Percentiles rank a stretch among this genome's conserved stretches.
Evolutionary conservation across 495 filamentous ascomycete genomes (phyloP).

Genomic region (Xylaria sp.): DNA sequence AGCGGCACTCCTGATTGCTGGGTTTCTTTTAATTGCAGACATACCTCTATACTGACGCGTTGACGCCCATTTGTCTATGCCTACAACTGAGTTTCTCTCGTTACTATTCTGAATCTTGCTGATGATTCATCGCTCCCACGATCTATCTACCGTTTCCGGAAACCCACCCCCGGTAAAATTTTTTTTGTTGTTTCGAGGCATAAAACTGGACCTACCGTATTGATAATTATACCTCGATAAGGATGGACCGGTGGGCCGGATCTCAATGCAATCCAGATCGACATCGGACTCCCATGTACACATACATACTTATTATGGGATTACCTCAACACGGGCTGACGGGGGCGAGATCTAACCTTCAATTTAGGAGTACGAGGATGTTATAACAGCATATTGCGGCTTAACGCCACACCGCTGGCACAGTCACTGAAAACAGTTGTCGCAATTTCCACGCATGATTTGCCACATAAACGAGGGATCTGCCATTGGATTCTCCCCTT

Average conservation of each 20-base stretch:
- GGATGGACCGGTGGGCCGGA: neutral
- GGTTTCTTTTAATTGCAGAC: slow-evolving; percentile 10
- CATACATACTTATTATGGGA: neutral
- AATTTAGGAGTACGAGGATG: slow-evolving; percentile 22
- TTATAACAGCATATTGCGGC: slow-evolving; percentile 16
- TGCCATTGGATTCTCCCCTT: slow-evolving; percentile 10
- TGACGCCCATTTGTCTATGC: neutral
- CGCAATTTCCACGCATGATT: slow-evolving; percentile 14
- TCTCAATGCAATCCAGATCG: slow-evolving; percentile 22
- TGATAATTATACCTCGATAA: slow-evolving; percentile 17
- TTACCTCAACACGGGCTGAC: slow-evolving; percentile 12
- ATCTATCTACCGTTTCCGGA: slow-evolving; percentile 13
- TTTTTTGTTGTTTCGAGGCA: neutral
- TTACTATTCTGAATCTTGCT: neutral
- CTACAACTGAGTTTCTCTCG: neutral
- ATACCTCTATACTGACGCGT: neutral
- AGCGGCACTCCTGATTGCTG: neutral
- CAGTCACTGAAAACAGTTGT: neutral
- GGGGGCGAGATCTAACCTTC: slow-evolving; percentile 18
- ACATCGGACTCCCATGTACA: slow-evolving; percentile 13
- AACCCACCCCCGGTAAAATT: slow-evolving; percentile 11
- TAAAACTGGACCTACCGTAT: neutral
- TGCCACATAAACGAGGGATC: neutral
- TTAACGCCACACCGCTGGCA: slow-evolving; percentile 17
- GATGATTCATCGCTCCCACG: slow-evolving; percentile 3